Conservation (phyloP, 2,329 filamentous ascomycete species). For the Sclerotinia subarctica region DNA sequence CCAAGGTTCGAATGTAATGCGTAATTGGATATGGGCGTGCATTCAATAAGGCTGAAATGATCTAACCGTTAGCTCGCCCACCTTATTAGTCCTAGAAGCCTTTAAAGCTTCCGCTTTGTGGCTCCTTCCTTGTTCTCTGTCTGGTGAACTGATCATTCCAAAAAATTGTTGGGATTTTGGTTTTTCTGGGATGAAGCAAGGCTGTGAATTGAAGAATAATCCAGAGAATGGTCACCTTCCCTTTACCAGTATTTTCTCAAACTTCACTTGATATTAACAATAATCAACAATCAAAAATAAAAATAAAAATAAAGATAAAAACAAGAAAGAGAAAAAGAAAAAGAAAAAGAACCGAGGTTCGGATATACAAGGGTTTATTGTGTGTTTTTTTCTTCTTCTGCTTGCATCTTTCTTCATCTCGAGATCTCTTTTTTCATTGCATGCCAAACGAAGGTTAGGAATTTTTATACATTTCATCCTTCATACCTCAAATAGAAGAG, state of each 20-base stretch:
- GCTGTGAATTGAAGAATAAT: neutral
- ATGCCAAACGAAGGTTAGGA: neutral
- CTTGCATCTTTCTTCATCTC: too few species aligned
- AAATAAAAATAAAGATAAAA: too few species aligned
- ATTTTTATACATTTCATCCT: neutral
- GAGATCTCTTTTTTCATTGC: neutral
- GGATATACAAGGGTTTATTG: neutral
- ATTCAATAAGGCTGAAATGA: constrained; percentile 7
- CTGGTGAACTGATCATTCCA: neutral
- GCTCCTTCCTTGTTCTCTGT: neutral
- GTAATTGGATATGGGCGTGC: neutral
- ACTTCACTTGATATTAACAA: too few species aligned
- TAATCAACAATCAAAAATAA: neutral
- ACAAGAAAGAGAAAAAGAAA: too few species aligned
- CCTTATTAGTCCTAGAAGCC: neutral
- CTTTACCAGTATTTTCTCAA: neutral
- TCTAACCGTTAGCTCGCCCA: neutral
- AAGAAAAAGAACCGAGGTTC: constrained; percentile 3
- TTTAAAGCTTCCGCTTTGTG: neutral
- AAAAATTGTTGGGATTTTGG: constrained; percentile 16
- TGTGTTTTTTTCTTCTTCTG: neutral
- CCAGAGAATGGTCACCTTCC: neutral
- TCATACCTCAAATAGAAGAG: neutral
- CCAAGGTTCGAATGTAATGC: neutral
- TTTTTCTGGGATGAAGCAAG: neutral